A percentile compares a stretch with the other conserved stretches of the same genome.
phyloP scores from a whole-genome alignment of 768 basidiomycete species.

The Tylopilus sp. region DNA sequence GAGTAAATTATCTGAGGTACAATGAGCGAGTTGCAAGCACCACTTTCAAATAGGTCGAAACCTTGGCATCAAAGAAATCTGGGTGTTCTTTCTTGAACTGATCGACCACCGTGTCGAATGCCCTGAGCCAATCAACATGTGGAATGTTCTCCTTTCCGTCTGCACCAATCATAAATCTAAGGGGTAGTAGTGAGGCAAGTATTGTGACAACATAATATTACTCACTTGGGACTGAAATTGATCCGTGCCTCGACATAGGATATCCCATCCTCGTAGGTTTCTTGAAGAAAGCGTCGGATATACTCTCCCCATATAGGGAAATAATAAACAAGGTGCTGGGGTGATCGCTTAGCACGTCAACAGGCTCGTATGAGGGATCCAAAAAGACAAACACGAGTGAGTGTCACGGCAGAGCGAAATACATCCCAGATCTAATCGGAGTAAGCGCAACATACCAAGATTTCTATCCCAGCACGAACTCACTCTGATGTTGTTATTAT shows the following conservation, averaged over 20 bases:
- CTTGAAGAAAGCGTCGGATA: conserved; percentile 57
- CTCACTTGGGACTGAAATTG: conserved; percentile 58
- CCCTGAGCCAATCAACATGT: conserved; percentile 56
- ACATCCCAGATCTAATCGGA: conserved; percentile 68
- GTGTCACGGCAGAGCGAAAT: conserved; percentile 53
- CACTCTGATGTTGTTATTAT: conserved; percentile 68
- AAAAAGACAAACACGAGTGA: conserved; percentile 42
- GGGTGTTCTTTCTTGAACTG: conserved; percentile 56
- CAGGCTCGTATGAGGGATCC: neutral
- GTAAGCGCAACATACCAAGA: neutral
- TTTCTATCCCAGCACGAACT: neutral
- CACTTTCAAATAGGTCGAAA: conserved; percentile 22
- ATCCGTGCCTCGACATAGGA: conserved; percentile 68
- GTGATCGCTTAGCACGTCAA: neutral
- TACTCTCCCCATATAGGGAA: conserved; percentile 59
- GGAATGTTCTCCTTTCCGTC: conserved; percentile 56
- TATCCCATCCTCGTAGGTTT: conserved; percentile 67
- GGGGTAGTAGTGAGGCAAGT: neutral
- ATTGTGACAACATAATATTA: neutral
- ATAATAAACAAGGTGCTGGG: conserved; percentile 42
- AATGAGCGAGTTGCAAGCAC: neutral
- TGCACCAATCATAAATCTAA: conserved; percentile 52
- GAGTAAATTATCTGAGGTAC: conserved; percentile 63
- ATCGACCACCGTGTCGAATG: conserved; percentile 49
- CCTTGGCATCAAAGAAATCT: conserved; percentile 66